Base-by-base conservation (phyloP, 345 rosid species). In the Linum trigynum region DNA sequence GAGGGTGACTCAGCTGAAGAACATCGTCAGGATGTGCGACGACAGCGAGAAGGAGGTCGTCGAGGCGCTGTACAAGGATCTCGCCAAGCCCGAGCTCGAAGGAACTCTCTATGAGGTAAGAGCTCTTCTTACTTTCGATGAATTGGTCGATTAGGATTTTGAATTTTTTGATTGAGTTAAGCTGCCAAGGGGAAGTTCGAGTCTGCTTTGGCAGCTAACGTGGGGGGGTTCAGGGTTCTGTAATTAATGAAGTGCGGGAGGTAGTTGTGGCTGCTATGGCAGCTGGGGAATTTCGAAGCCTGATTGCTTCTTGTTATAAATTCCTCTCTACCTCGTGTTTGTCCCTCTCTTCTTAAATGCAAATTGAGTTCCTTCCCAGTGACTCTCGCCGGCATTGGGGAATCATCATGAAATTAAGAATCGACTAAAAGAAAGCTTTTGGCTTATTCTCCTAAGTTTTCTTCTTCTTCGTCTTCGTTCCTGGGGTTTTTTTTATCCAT, bases 11-110 rank as follows among this genome's bases (percentile, higher is more conserved):
- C 98, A 92, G 80, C 74, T 92, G 73, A 81, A 75, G 69, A 74
- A 77, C 38, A 55, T 92, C 17, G 53, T 84, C 41, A 75, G 69
- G 69, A 77, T 92, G 69, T 69, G 83, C 55, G 80, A 79, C 61
- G 80, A 89, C 3, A 79, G 77, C 68, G 96, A 88, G 84, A 71
- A 81, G 48, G 90, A 76, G 51, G 88, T 92, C 64, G 81, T 74
- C 73, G 75, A 78, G 9, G 91, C 96, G 71, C 97, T 92, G 64
- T 77, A 71, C 35, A 72, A 79, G 6, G 98, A 92, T 82, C 87
- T 92, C 65, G 72, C 79, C 39, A 92, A 92, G 65, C 98, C 97
- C 42, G 89, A 84, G 65, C 82, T 80, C 42, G 97, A 90, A 71
- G 77, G 96, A 70, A 64, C 71, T 61, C 59, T 92, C 63, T 86